Conservation (phyloP, 768 basidiomycete genomes). For the Nidula microcarpa region DNA sequence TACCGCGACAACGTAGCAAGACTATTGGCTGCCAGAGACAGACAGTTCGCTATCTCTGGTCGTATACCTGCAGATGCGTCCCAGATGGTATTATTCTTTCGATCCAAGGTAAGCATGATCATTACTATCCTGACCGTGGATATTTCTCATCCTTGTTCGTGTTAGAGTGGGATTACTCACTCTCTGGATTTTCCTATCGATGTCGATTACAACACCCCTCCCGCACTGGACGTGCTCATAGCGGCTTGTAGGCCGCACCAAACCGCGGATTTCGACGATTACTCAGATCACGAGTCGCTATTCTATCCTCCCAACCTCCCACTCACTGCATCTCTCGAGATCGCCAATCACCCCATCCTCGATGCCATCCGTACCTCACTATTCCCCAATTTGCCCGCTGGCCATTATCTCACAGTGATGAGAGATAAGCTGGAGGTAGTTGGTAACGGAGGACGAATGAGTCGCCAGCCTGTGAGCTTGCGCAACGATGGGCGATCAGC, state of each 20-base stretch:
- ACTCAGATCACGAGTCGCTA: constrained; percentile 60
- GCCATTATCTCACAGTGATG: constrained; percentile 65
- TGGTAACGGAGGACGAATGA: constrained; percentile 55
- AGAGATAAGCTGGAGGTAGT: constrained; percentile 73
- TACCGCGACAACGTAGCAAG: constrained; percentile 53
- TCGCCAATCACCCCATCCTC: constrained; percentile 79
- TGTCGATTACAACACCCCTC: constrained; percentile 68
- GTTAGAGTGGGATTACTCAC: constrained; percentile 73
- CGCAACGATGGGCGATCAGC: constrained; percentile 68
- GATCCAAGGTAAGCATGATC: constrained; percentile 56
- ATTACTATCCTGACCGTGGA: not conserved
- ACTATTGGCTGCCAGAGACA: constrained; percentile 55
- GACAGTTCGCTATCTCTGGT: constrained; percentile 63
- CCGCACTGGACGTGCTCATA: constrained; percentile 75
- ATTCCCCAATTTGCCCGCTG: constrained; percentile 67
- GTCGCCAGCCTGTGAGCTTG: constrained; percentile 47
- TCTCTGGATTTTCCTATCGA: constrained; percentile 82
- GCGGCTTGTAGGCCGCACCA: constrained; percentile 69
- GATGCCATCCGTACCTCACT: constrained; percentile 69
- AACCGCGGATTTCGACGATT: constrained; percentile 47
- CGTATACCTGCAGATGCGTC: constrained; percentile 69
- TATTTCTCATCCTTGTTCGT: not conserved
- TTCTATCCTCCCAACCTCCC: constrained; percentile 74
- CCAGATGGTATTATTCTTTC: constrained; percentile 71
- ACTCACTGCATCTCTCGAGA: constrained; percentile 71